A percentile compares a stretch with the other conserved stretches of the same genome.
Evolutionary conservation across 768 basidiomycete species (phyloP).

Genomic region (Asterophora lycoperdoides): DNA sequence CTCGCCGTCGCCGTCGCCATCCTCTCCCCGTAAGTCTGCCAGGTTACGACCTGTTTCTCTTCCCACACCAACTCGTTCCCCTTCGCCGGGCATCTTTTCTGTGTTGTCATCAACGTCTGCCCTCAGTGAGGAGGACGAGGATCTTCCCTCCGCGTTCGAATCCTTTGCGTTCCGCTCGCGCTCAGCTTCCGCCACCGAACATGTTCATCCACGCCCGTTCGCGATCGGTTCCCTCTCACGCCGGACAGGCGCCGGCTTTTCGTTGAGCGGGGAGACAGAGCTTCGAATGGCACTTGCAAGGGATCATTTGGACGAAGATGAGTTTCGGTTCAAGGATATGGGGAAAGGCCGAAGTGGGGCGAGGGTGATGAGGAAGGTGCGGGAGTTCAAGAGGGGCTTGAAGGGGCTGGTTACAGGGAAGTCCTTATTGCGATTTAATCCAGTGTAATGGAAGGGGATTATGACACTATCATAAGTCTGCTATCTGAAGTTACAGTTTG

Average conservation of each 20-base stretch:
- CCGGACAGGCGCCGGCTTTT: constrained; percentile 35
- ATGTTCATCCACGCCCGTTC: constrained; percentile 9
- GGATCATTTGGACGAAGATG: constrained; percentile 23
- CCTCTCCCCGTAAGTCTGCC: not conserved
- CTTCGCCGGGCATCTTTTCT: constrained; percentile 16
- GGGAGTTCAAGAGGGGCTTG: constrained; percentile 18
- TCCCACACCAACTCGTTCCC: constrained; percentile 10
- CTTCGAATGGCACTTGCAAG: constrained; percentile 50
- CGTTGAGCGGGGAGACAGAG: constrained; percentile 58
- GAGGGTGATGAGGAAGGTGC: constrained; percentile 12
- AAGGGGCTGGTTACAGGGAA: constrained; percentile 25
- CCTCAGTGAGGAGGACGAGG: constrained; percentile 6
- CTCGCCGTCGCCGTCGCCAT: not conserved
- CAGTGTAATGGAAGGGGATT: too few species aligned
- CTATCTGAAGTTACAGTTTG: too few species aligned
- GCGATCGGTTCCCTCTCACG: constrained; percentile 24
- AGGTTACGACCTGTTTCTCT: constrained; percentile 11
- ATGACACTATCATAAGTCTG: too few species aligned
- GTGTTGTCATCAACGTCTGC: constrained; percentile 15
- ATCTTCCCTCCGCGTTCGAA: constrained; percentile 2
- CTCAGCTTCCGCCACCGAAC: not conserved
- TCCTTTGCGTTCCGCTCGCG: constrained; percentile 16
- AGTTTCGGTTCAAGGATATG: constrained; percentile 20
- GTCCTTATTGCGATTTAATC: not conserved
- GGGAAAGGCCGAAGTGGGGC: constrained; percentile 6